phyloP scores from a whole-genome alignment of 495 filamentous ascomycete species.

The Hypoxylon perforatum region DNA sequence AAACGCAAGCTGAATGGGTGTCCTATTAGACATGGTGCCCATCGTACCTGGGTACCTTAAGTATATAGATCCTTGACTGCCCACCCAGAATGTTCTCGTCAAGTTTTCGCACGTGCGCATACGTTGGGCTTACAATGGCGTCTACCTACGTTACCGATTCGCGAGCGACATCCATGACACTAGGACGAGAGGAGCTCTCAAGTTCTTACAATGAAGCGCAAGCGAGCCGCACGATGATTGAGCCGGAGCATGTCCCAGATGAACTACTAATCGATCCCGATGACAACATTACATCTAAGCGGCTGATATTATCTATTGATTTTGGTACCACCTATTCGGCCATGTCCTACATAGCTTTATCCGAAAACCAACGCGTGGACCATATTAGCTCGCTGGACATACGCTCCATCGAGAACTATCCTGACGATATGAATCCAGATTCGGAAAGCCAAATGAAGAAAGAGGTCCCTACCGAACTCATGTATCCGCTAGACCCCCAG shows the following conservation, averaged over 20 bases:
- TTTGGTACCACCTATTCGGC: slow-evolving; percentile 42
- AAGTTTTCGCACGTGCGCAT: neutral
- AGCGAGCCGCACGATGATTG: neutral
- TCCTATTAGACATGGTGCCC: neutral
- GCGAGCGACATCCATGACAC: neutral
- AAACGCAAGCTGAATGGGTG: neutral
- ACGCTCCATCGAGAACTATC: slow-evolving; percentile 32
- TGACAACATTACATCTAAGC: slow-evolving; percentile 5
- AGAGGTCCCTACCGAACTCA: slow-evolving; percentile 35
- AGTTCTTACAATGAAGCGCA: neutral
- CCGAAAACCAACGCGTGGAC: slow-evolving; percentile 10
- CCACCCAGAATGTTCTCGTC: neutral
- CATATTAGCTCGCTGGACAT: slow-evolving; percentile 12
- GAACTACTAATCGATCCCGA: neutral
- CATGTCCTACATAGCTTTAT: slow-evolving; percentile 27
- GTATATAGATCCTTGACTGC: neutral
- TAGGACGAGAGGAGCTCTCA: neutral
- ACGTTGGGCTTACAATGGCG: neutral
- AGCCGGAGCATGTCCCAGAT: neutral
- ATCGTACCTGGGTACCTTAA: no score
- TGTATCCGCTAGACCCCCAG: slow-evolving; percentile 21
- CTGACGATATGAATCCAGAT: slow-evolving; percentile 16
- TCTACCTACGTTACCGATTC: neutral
- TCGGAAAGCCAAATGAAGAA: slow-evolving; percentile 14
- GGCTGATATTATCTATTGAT: slow-evolving; percentile 34